Percentiles rank a stretch among this genome's conserved stretches.
Conservation (phyloP, 2,329 filamentous ascomycete genomes). For the Purpureocillium lavendulum region DNA sequence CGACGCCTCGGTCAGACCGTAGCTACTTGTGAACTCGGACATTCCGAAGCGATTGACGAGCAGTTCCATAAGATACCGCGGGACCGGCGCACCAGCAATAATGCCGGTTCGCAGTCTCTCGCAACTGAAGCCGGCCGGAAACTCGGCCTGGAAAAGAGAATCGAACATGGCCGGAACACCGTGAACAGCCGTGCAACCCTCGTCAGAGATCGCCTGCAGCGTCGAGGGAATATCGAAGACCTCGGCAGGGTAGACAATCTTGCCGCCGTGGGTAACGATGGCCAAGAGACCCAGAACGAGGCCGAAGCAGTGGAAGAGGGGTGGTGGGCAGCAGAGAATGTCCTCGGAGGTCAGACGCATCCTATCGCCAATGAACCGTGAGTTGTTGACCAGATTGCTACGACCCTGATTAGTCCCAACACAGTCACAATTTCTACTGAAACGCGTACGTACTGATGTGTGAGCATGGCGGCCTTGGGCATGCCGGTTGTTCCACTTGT, state of each 20-base stretch:
- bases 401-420: neutral
- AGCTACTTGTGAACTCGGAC: conserved; percentile 63
- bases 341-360: conserved; percentile 61
- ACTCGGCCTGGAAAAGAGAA: conserved; percentile 44
- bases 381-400: conserved; percentile 56
- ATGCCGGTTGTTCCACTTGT: conserved; percentile 67
- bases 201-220: conserved; percentile 56
- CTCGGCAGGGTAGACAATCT: conserved; percentile 68
- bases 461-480: conserved; percentile 69
- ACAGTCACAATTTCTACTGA: neutral
- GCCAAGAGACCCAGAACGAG: conserved; percentile 69
- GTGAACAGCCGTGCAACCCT: conserved; percentile 66
- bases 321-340: conserved; percentile 71
- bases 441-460: conserved; percentile 46
- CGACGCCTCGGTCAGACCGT: conserved; percentile 68
- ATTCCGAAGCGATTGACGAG: conserved; percentile 66
- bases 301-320: conserved; percentile 81
- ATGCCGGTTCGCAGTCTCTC: conserved; percentile 63
- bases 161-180: conserved; percentile 84
- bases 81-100: conserved; percentile 71
- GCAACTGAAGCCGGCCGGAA: conserved; percentile 31
- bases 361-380: conserved; percentile 63
- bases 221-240: conserved; percentile 63
- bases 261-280: conserved; percentile 64
- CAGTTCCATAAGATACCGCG: conserved; percentile 64